Base-by-base conservation (phyloP, 2,329 filamentous ascomycete species). In the Zalaria sp. region DNA sequence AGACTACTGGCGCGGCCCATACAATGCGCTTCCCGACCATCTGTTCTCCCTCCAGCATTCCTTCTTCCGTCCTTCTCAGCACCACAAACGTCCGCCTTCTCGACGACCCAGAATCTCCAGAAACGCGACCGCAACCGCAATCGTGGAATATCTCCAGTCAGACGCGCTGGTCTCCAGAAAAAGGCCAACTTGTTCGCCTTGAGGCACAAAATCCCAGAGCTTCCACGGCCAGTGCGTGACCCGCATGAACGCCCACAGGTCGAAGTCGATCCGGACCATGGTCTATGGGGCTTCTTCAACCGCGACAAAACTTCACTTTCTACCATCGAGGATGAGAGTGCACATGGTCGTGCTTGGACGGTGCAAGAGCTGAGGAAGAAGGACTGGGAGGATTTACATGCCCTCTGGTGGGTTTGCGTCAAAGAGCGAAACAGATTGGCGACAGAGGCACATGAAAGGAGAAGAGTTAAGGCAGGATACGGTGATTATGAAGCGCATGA, bases 231-330 rank as follows among this genome's bases (percentile, higher is more conserved):
- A 5, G 75, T 77, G 5, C 61, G 67, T 25, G 69, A 80, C 43
- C 65, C 67, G 1, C 70, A 71, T 46, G 71, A 76, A 55, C 74
- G 75, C 41, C 59, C 68, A 37, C 58, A 64, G 45, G 59, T 81
- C 28, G 59, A 73, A 47, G 72, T 69, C 29, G 80, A 86, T 57
- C 71, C 77, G 27, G 65, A 88, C 49, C 91, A 98, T 63, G 89
- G 87, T 27, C 78, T 98, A 7, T 96, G 84, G 82, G 81, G 76
- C 1, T 98, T 98, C 66, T 96, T 98, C 64, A 77, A 80, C 53
- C 71, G 71, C 47, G 72, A 79, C 49, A 75, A 75, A 49, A 74
- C 77, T 54, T 64, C 79, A n/a, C 61, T 94, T 53, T 72, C 73
- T 51, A 79, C 79, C 5, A 87, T 88, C 4, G 71, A 77, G 31